These are phyloP conservation scores for Garcia nutans DNA, from an alignment of 345 rosid species.

Conservation along the genomic window DNA sequence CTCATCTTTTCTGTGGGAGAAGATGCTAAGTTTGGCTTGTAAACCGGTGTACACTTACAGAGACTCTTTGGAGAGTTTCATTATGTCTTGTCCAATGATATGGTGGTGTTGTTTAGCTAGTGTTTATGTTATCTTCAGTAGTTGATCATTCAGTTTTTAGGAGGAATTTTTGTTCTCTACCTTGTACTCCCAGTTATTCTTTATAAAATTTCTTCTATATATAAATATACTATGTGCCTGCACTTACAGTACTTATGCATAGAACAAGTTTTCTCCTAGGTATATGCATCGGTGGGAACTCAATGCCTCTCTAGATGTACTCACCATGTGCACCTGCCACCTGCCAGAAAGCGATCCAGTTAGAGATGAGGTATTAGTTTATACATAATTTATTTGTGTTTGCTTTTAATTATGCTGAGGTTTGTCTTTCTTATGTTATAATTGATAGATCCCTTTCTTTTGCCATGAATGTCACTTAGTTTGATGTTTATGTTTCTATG, in stretches of 20 bases:
- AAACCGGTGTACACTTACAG: no score
- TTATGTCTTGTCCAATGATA: no score
- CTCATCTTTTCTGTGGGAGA: neutral
- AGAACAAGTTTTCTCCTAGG: conserved; percentile 34
- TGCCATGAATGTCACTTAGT: neutral
- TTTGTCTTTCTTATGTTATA: conserved; percentile 15
- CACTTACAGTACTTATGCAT: neutral
- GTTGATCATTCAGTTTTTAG: neutral
- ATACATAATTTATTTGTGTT: conserved; percentile 7
- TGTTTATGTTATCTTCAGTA: neutral
- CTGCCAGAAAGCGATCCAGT: conserved; percentile 58
- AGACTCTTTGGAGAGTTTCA: no score
- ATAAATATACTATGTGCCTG: neutral
- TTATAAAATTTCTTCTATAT: neutral
- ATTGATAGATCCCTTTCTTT: conserved; percentile 8
- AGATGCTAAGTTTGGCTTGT: neutral
- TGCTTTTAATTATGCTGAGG: conserved; percentile 10
- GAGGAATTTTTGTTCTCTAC: neutral
- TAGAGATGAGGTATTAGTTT: conserved; percentile 59
- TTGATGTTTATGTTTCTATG: conserved; percentile 2
- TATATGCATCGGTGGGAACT: conserved; percentile 92
- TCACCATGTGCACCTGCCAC: conserved; percentile 98
- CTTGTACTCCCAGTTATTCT: neutral
- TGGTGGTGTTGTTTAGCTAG: no score
- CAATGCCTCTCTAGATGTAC: conserved; percentile 85